Base-by-base conservation (phyloP, 164 flowering plant genomes). In the Malania oleifera region DNA sequence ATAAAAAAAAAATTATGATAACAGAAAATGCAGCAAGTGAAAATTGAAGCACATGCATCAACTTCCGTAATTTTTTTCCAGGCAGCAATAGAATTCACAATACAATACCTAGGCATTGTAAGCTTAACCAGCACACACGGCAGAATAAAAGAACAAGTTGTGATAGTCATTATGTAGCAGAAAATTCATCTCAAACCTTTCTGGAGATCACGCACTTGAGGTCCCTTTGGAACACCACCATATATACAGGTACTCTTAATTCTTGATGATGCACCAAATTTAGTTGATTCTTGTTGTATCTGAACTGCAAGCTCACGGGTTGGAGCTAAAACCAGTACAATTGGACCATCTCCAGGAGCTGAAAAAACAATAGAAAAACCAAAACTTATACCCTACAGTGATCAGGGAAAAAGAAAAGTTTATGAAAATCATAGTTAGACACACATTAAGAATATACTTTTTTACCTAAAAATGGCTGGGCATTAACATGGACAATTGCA, bases 271-370 rank as follows among this genome's bases (percentile, higher is more conserved):
- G 96, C 75, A 66, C 98, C 99, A 79, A 95, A 95, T 68, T 95
- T 95, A 5, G 96, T 67, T 37, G 96, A 77, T 75, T 95, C 99
- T 75, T 91, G 96, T 69, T 95, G 99, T 73, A 95, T 95, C 72
- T 95, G 99, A 60, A 95, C 98, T 64, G 99, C 99, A 73, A 95
- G 99, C 73, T 95, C 99, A 66, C 99, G 95, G 10, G 99, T 95
- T 65, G 99, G 99, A 62, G 99, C 99, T 56, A 95, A 75, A 47
- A 85, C 99, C 69, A 95, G 75, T 25, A 95, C 99, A 75, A 95
- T 95, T 46, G 98, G 98, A n/a, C 98, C 99, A 77, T 95, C 99
- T 50, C 98, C 99, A 56, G 90, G 90, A 71, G 89, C 98, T 95
- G 82, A 54, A 52, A 70, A 62, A 34, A 12, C 18, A 46, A 60